phyloP scores from a whole-genome alignment of 2,329 filamentous ascomycete species.

The Pyrenophora teres region DNA sequence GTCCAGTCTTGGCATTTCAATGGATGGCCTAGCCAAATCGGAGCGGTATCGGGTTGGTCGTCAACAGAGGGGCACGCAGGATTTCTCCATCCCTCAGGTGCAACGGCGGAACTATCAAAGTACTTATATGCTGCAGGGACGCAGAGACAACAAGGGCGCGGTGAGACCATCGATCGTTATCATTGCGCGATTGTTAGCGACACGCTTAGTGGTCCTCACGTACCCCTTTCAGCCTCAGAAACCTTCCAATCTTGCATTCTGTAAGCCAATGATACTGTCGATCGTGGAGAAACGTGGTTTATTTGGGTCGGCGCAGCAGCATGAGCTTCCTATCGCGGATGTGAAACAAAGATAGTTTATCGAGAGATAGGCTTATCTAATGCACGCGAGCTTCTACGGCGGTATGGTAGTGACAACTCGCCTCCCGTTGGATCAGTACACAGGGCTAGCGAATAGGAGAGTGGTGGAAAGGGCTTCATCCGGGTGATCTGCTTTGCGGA shows the following conservation, averaged over 20 bases:
- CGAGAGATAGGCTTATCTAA: constrained; percentile 32
- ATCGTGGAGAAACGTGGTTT: not conserved
- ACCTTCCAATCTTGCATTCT: constrained; percentile 10
- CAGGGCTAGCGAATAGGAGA: constrained; percentile 20
- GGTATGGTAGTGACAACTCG: constrained; percentile 14
- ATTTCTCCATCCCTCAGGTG: not conserved
- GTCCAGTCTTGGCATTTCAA: constrained; percentile 15
- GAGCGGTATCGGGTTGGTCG: constrained; percentile 9
- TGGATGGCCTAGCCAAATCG: constrained; percentile 9
- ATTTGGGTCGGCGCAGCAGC: constrained; percentile 17
- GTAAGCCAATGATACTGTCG: constrained; percentile 30
- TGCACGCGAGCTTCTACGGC: constrained; percentile 12
- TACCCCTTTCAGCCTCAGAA: constrained; percentile 13
- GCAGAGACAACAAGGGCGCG: constrained; percentile 2
- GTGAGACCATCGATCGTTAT: constrained; percentile 44
- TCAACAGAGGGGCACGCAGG: not conserved
- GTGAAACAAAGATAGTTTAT: constrained; percentile 26
- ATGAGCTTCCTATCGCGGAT: constrained; percentile 43
- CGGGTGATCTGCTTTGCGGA: constrained; percentile 15
- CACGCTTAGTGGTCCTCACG: constrained; percentile 33
- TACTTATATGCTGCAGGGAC: constrained; percentile 24
- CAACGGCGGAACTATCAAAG: not conserved
- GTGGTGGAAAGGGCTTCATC: not conserved
- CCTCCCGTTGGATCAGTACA: constrained; percentile 6
- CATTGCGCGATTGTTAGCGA: constrained; percentile 46